Evolutionary conservation across 306 rosid genomes (phyloP), one percentile per base, ranked within the genome.

Genomic region (Pyrus communis): DNA sequence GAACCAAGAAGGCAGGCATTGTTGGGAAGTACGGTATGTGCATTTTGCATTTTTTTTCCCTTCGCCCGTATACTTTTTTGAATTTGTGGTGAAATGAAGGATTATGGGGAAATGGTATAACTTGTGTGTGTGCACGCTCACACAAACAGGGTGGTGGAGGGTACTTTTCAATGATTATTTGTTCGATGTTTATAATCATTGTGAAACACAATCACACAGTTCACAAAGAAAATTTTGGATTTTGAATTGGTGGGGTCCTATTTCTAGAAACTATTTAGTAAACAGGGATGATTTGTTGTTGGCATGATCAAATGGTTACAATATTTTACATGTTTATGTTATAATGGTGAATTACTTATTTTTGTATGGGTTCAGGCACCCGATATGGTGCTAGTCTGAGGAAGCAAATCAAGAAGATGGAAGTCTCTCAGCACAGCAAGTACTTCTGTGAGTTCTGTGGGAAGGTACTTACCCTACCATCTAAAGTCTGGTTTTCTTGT

Each of bases 381-480:
- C 85, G 95, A 45, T 91, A 91, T 88, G 97, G 97, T 82, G 97
- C 97, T 70, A 91, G 97, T 91, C 17, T 91, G 42, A 89, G 95
- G 89, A 91, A 89, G 85, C 97, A 91, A 75, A 91, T 91, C 75
- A 91, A 91, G 87, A 91, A 88, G 89, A 91, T 91, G 97, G 97
- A 91, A 68, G 91, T 91, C 65, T 88, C 92, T 74, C 97, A 92
- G 77, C 96, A 92, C 81, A 90, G 91, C 82, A 90, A 88, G 80
- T 90, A 74, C 77, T 92, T 90, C 73, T 90, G 96, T 3, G 96
- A 90, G 78, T 92, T 92, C 45, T 90, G 97, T 4, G 97, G 97
- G 61, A 92, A 92, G 97, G 97, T 92, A 82, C 19, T 0, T 31
- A 23, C 65, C 9, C 12, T 64, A 70, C 55, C 3, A 7, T 43